Conservation (phyloP, 83 land plant species). For the Thuja plicata region DNA sequence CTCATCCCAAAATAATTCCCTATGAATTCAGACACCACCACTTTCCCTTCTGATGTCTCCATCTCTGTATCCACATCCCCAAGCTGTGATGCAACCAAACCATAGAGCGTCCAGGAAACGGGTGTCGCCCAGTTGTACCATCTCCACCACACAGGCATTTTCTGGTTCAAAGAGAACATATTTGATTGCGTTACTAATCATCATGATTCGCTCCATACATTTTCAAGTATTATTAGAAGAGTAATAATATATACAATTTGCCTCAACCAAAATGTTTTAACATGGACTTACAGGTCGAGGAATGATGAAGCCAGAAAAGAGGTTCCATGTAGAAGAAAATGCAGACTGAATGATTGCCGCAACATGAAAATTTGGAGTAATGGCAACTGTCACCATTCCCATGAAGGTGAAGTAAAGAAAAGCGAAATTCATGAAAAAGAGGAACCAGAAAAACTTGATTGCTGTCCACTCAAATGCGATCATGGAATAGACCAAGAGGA, state of each 20-base stretch:
- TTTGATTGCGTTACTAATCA: not conserved
- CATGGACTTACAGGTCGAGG: not conserved
- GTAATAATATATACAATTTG: not conserved
- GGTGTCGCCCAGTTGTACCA: constrained; percentile 32
- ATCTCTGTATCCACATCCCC: constrained; percentile 28
- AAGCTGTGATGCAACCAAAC: constrained; percentile 36
- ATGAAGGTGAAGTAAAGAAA: constrained; percentile 53
- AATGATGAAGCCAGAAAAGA: constrained; percentile 52
- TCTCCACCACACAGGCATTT: constrained; percentile 33
- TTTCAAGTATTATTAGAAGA: not conserved
- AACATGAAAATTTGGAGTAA: constrained; percentile 45
- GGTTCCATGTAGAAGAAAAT: constrained; percentile 44
- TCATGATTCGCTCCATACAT: not conserved
- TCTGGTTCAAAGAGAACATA: constrained; percentile 4
- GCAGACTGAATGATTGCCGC: constrained; percentile 38
- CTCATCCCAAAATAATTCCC: constrained; percentile 22
- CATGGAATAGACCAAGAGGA: constrained; percentile 39
- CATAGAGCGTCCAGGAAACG: constrained; percentile 44
- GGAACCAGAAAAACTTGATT: constrained; percentile 50
- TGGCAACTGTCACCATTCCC: constrained; percentile 54
- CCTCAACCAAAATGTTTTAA: not conserved
- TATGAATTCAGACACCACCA: constrained; percentile 20
- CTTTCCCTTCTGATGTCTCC: constrained; percentile 15
- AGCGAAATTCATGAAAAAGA: constrained; percentile 44
- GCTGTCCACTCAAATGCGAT: constrained; percentile 52